phyloP scores from a whole-genome alignment of 225 moss, liverwort and hornwort species.

The Pseudisothecium myosuroides region DNA sequence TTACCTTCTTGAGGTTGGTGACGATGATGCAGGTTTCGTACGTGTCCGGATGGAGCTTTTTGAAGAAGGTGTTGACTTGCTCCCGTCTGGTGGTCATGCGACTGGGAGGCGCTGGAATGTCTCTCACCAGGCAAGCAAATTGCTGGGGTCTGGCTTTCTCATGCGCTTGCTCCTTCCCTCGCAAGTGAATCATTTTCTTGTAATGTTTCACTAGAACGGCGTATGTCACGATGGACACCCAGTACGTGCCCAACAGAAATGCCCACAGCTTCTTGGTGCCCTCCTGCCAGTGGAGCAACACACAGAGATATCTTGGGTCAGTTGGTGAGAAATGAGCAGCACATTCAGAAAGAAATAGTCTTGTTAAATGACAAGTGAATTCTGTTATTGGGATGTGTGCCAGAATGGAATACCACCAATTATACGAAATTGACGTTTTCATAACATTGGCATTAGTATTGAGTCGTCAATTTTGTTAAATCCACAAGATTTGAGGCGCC shows the following conservation, averaged over 20 bases:
- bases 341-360: background rate
- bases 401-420: background rate
- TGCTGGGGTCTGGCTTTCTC: constrained; percentile 37
- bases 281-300: background rate
- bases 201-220: constrained; percentile 27
- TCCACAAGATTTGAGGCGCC: no score
- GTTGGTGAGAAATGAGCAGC: background rate
- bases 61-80: constrained; percentile 45
- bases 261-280: constrained; percentile 38
- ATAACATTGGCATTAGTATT: background rate
- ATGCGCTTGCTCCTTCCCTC: constrained; percentile 46
- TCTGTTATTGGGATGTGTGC: background rate
- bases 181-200: constrained; percentile 40
- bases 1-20: constrained; percentile 28
- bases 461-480: background rate
- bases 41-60: constrained; percentile 33
- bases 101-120: constrained; percentile 20
- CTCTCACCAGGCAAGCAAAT: constrained; percentile 38
- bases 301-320: background rate
- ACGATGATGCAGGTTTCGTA: constrained; percentile 37
- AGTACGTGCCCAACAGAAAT: constrained; percentile 40
- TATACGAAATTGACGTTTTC: no score
- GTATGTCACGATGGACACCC: constrained; percentile 43
- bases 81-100: constrained; percentile 11
- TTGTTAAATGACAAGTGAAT: no score